Conservation (phyloP, 2,329 filamentous ascomycete genomes). For the Fusarium sulawesiense region DNA sequence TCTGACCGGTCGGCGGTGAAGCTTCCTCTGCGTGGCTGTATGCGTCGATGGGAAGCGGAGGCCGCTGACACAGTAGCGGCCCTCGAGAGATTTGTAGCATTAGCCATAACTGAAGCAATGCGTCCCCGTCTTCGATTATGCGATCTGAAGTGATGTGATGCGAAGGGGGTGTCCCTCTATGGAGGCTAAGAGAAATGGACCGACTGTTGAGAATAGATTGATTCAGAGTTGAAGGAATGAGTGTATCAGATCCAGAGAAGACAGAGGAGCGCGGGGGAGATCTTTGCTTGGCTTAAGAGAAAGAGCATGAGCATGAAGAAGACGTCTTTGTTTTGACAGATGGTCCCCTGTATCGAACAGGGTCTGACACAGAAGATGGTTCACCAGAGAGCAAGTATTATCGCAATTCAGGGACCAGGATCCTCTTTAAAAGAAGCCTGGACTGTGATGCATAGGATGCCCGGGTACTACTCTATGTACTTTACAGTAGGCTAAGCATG, state of each 20-base stretch:
- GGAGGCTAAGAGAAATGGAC: background rate
- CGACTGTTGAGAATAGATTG: constrained; percentile 38
- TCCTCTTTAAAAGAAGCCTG: constrained; percentile 30
- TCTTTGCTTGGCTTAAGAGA: constrained; percentile 37
- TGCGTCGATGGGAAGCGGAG: constrained; percentile 13
- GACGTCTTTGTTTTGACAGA: constrained; percentile 33
- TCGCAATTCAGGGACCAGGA: constrained; percentile 34
- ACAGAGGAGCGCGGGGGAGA: constrained; percentile 27
- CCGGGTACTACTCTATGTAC: background rate
- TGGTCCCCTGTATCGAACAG: constrained; percentile 40
- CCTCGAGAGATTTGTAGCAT: constrained; percentile 39
- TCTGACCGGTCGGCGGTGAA: constrained; percentile 40
- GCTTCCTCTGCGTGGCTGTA: constrained; percentile 39
- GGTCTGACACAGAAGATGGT: constrained; percentile 47
- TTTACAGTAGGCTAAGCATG: background rate
- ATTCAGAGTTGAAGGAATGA: constrained; percentile 20
- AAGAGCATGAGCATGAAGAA: constrained; percentile 14
- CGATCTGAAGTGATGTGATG: constrained; percentile 4
- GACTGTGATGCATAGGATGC: constrained; percentile 13
- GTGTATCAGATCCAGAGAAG: constrained; percentile 7
- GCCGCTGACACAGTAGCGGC: constrained; percentile 42
- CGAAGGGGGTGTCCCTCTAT: constrained; percentile 24
- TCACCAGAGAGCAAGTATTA: constrained; percentile 36
- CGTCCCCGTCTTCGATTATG: constrained; percentile 6
- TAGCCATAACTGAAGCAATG: constrained; percentile 33